These are phyloP conservation scores for Wickerhamomyces sp. DNA, from an alignment of 1,139 yeast genomes.

Conservation along the genomic window DNA sequence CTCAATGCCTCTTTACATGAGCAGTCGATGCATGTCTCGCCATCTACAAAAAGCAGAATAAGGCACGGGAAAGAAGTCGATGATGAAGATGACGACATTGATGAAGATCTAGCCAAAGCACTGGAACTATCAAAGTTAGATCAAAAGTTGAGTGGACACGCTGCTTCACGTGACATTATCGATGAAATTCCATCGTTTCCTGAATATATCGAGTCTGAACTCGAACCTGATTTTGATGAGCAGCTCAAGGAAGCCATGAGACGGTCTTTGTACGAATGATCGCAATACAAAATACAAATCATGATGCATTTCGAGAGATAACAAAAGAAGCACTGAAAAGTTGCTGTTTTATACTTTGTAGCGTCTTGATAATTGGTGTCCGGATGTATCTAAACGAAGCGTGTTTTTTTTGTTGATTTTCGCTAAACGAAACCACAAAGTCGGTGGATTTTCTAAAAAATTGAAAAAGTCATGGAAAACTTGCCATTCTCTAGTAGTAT, in stretches of 20 bases:
- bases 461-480: too few relatives aligned
- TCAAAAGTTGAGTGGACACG: slow-evolving; percentile 7
- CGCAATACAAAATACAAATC: background rate
- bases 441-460: too few relatives aligned
- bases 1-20: slow-evolving; percentile 33
- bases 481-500: too few relatives aligned
- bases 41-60: slow-evolving; percentile 1
- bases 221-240: slow-evolving; percentile 9
- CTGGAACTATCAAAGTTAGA: slow-evolving; percentile 33
- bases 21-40: slow-evolving; percentile 7
- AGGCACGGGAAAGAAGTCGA: slow-evolving; percentile 10
- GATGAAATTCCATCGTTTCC: too few relatives aligned
- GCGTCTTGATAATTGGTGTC: too few relatives aligned
- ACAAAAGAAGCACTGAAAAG: too few relatives aligned
- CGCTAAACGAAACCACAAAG: too few relatives aligned
- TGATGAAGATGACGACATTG: slow-evolving; percentile 24
- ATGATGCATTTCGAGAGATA: background rate
- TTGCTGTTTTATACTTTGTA: too few relatives aligned
- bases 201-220: too few relatives aligned
- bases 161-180: too few relatives aligned
- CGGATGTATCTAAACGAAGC: too few relatives aligned
- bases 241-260: slow-evolving; percentile 21
- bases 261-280: slow-evolving; percentile 15
- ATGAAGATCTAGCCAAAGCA: slow-evolving; percentile 30
- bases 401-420: too few relatives aligned